A percentile compares a stretch with the other conserved stretches of the same genome.
Conservation (phyloP, 1,284 basidiomycete species). For the Psilocybe mexicana region DNA sequence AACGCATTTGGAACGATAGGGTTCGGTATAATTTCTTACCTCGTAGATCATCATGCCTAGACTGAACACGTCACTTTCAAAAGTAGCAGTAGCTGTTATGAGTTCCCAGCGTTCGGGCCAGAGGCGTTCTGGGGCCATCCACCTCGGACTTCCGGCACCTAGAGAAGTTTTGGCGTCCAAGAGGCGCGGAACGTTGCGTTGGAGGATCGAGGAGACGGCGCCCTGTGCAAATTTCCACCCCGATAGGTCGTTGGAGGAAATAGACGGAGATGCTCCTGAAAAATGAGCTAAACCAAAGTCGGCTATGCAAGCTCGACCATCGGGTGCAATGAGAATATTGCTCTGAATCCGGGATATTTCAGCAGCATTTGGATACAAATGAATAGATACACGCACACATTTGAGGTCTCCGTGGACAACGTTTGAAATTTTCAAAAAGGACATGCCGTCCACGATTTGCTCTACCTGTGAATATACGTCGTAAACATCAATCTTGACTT, state of each 20-base stretch:
- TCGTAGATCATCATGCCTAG: slow-evolving; percentile 31
- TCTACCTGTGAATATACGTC: slow-evolving; percentile 15
- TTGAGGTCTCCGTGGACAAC: slow-evolving; percentile 29
- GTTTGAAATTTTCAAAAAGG: slow-evolving; percentile 19
- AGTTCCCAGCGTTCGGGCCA: slow-evolving; percentile 17
- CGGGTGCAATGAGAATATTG: slow-evolving; percentile 25
- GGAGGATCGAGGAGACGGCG: background rate
- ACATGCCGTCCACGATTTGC: slow-evolving; percentile 23
- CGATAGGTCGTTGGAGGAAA: background rate
- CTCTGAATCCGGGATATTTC: slow-evolving; percentile 1
- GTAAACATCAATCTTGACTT: background rate
- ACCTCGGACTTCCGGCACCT: slow-evolving; percentile 25
- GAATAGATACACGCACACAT: slow-evolving; percentile 17
- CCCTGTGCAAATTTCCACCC: background rate
- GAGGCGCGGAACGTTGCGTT: background rate
- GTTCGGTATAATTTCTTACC: slow-evolving; percentile 7
- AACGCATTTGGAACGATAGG: background rate
- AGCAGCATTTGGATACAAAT: background rate
- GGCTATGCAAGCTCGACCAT: slow-evolving; percentile 21
- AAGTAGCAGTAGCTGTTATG: slow-evolving; percentile 17
- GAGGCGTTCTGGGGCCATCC: slow-evolving; percentile 29
- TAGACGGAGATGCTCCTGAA: background rate
- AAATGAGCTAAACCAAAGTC: slow-evolving; percentile 26
- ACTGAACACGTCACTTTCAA: slow-evolving; percentile 27
- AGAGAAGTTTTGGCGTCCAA: background rate